Evolutionary conservation across 78 protist genomes (phyloP).

Genomic region (Protostelium mycophagum): DNA sequence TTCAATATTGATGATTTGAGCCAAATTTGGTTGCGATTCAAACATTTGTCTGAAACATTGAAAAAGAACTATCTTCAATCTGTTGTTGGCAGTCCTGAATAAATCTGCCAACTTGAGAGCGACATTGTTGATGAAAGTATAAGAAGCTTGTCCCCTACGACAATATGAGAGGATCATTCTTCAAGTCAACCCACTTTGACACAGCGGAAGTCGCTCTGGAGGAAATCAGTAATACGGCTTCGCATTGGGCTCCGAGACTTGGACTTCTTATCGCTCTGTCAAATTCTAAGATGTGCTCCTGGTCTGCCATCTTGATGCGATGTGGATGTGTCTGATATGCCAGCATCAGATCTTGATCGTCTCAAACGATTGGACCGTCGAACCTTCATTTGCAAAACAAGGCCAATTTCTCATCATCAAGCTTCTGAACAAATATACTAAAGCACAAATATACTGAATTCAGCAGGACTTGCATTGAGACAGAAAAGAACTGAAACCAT

Average conservation of each 20-base stretch:
- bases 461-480: no score
- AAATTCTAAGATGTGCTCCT: background rate
- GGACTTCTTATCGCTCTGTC: background rate
- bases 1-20: background rate
- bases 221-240: background rate
- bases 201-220: background rate
- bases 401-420: no score
- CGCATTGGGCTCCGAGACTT: background rate
- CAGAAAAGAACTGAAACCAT: no score
- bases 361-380: no score
- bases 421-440: no score
- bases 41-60: background rate
- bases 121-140: background rate
- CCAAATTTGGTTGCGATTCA: background rate
- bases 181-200: background rate
- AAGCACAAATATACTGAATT: no score
- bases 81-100: background rate
- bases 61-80: background rate
- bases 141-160: background rate
- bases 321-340: no score
- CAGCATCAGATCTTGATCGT: no score
- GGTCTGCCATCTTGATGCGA: no score
- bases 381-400: no score
- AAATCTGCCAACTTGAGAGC: background rate
- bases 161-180: background rate